Percentiles rank a stretch among this genome's conserved stretches.
Evolutionary conservation across 1,284 basidiomycete genomes (phyloP).

Genomic region (Ustilago curta): DNA sequence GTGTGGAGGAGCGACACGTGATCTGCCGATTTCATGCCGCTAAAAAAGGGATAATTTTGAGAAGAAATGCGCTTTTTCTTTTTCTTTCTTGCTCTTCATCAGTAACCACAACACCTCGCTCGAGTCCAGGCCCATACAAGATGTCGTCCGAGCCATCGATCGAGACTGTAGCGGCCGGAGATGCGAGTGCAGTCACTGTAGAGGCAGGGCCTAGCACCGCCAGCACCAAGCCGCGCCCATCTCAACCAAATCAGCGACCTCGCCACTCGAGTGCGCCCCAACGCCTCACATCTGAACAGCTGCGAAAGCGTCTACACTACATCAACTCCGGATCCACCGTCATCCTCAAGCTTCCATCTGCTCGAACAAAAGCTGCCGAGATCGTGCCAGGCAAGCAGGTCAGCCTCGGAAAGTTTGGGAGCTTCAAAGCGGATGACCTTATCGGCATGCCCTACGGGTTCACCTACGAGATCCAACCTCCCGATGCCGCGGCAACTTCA

Average conservation of each 20-base stretch:
- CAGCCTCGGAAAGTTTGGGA: constrained; percentile 68
- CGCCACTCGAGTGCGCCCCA: constrained; percentile 23
- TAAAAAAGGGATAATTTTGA: constrained; percentile 4
- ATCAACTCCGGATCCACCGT: constrained; percentile 49
- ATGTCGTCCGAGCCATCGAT: constrained; percentile 21
- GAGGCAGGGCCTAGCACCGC: constrained; percentile 29
- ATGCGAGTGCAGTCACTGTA: background rate
- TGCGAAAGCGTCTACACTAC: constrained; percentile 49
- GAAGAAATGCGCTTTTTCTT: constrained; percentile 6
- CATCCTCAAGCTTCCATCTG: constrained; percentile 61
- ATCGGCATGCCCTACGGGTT: constrained; percentile 67
- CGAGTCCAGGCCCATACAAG: background rate
- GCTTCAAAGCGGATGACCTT: constrained; percentile 64
- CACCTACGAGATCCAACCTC: constrained; percentile 66
- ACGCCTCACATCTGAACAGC: constrained; percentile 43
- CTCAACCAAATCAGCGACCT: constrained; percentile 18
- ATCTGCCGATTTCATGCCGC: constrained; percentile 11
- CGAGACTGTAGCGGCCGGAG: background rate
- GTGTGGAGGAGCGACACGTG: constrained; percentile 16
- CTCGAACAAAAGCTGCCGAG: constrained; percentile 59
- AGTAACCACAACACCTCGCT: background rate
- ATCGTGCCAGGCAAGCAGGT: constrained; percentile 59
- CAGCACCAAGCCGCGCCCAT: constrained; percentile 8
- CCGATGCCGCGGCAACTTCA: constrained; percentile 9
- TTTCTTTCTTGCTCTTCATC: background rate